Percentiles rank a stretch among this genome's conserved stretches.
These are phyloP conservation scores for Boletus tylopilopsis DNA, from an alignment of 768 basidiomycete genomes.

Conservation along the genomic window DNA sequence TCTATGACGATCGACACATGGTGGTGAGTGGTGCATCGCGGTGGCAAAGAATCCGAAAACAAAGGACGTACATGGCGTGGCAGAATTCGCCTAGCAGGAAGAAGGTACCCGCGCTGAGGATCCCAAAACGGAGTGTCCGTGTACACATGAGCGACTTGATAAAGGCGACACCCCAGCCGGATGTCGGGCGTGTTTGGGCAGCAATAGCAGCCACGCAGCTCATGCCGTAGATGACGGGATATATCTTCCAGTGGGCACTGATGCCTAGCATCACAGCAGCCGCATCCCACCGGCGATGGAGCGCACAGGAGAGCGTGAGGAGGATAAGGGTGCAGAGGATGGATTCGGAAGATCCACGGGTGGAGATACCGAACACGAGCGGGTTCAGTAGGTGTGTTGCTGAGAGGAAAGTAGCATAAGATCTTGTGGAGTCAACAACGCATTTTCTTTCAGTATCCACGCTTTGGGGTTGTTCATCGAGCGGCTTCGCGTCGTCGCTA, in stretches of 20 bases:
- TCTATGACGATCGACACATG: constrained; percentile 37
- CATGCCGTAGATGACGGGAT: constrained; percentile 89
- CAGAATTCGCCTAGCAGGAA: constrained; percentile 54
- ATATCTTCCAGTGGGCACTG: constrained; percentile 96
- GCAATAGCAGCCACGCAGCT: constrained; percentile 48
- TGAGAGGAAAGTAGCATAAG: constrained; percentile 54
- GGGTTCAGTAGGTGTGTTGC: constrained; percentile 87
- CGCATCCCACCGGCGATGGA: constrained; percentile 54
- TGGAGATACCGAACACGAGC: constrained; percentile 92
- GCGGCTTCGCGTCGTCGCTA: constrained; percentile 3
- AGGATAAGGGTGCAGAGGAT: constrained; percentile 80
- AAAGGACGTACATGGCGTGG: constrained; percentile 67
- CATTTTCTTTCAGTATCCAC: neutral
- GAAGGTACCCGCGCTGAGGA: constrained; percentile 71
- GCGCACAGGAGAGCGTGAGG: constrained; percentile 56
- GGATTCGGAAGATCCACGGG: constrained; percentile 93
- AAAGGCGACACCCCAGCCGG: constrained; percentile 23
- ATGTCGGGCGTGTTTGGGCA: constrained; percentile 15
- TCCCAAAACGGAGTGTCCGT: constrained; percentile 58
- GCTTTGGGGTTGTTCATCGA: neutral
- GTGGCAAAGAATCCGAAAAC: neutral
- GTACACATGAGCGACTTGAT: constrained; percentile 43
- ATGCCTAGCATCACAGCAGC: constrained; percentile 76
- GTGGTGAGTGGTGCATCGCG: neutral
- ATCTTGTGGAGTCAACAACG: neutral